A percentile compares a stretch with the other conserved stretches of the same genome.
These are phyloP conservation scores for Physcomitrellopsis africana DNA, from an alignment of 225 moss, liverwort and hornwort species.

Conservation along the genomic window DNA sequence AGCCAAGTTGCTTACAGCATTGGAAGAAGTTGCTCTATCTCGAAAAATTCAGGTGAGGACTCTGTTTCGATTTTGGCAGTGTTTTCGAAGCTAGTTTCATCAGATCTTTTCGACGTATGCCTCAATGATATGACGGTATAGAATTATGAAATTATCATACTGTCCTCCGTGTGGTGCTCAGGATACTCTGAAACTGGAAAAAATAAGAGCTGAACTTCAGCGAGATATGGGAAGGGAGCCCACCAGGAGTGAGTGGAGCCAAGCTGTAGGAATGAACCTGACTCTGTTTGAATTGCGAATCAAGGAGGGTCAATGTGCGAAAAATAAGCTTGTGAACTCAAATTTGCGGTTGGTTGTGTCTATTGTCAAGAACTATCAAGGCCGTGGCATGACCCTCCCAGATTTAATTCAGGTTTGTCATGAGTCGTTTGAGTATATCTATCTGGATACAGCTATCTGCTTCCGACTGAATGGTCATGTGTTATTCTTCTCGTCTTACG, in stretches of 20 bases:
- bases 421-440: neutral
- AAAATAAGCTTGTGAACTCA: conserved; percentile 98
- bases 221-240: conserved; percentile 90
- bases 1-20: conserved; percentile 54
- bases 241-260: conserved; percentile 82
- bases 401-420: conserved; percentile 81
- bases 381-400: conserved; percentile 94
- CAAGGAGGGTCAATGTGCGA: conserved; percentile 76
- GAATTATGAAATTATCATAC: too few relatives aligned
- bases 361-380: conserved; percentile 85
- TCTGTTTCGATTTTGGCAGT: too few relatives aligned
- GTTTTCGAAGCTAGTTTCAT: too few relatives aligned
- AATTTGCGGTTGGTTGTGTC: conserved; percentile 93
- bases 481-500: too few relatives aligned
- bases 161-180: conserved; percentile 19
- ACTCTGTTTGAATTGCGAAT: conserved; percentile 71
- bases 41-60: conserved; percentile 54
- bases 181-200: conserved; percentile 78
- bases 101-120: too few relatives aligned
- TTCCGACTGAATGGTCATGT: too few relatives aligned
- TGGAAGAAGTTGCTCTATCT: conserved; percentile 62
- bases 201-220: conserved; percentile 56
- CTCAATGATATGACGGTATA: too few relatives aligned
- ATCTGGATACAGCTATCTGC: too few relatives aligned
- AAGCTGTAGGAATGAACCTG: conserved; percentile 73